These are phyloP conservation scores for Xylaria arbuscula DNA, from an alignment of 2,329 filamentous ascomycete genomes.

Conservation along the genomic window DNA sequence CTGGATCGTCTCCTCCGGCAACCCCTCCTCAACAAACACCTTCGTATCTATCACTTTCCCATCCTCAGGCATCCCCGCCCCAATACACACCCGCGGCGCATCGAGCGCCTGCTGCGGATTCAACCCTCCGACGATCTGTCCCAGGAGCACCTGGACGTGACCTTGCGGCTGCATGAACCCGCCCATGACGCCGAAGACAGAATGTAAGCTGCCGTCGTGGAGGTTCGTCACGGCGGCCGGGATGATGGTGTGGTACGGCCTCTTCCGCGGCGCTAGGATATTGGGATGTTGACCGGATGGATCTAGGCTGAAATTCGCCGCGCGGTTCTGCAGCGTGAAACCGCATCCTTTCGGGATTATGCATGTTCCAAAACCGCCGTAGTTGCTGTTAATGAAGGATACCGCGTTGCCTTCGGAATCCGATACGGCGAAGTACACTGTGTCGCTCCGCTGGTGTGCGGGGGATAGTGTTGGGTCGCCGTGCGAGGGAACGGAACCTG, in stretches of 20 bases:
- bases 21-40: constrained; percentile 86
- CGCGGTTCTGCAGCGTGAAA: constrained; percentile 95
- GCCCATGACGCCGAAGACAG: constrained; percentile 95
- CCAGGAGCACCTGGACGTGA: constrained; percentile 91
- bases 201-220: constrained; percentile 78
- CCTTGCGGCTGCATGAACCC: constrained; percentile 99
- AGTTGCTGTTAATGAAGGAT: constrained; percentile 97
- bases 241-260: constrained; percentile 98
- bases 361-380: constrained; percentile 84
- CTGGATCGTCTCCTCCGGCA: constrained; percentile 73
- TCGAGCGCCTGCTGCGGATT: constrained; percentile 91
- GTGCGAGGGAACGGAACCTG: constrained; percentile 72
- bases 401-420: constrained; percentile 88
- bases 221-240: constrained; percentile 87
- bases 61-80: constrained; percentile 73
- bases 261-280: constrained; percentile 79
- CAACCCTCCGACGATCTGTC: constrained; percentile 84
- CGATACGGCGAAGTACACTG: constrained; percentile 90
- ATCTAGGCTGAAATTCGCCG: constrained; percentile 82
- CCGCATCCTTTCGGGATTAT: constrained; percentile 89
- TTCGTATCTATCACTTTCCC: constrained; percentile 61
- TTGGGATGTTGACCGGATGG: constrained; percentile 75
- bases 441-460: constrained; percentile 87
- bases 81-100: constrained; percentile 89
- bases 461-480: constrained; percentile 68